phyloP scores from a whole-genome alignment of 2,329 filamentous ascomycete genomes.

The Eutypella sp. region DNA sequence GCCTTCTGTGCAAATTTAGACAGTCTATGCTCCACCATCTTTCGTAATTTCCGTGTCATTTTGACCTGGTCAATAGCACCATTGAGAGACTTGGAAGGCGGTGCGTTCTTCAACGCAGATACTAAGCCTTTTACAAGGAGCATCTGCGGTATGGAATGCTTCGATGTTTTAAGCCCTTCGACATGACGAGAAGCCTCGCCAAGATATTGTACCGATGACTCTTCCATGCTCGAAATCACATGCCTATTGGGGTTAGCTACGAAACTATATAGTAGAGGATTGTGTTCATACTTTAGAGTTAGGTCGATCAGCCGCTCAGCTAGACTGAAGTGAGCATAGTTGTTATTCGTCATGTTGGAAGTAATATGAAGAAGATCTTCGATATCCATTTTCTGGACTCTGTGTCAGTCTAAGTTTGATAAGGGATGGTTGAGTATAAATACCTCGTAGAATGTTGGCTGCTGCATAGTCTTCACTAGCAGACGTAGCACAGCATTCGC shows the following conservation, averaged over 20 bases:
- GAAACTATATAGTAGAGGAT: neutral
- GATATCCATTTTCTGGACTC: slow-evolving; percentile 24
- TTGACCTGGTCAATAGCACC: slow-evolving; percentile 10
- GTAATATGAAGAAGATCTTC: slow-evolving; percentile 23
- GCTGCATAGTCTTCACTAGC: slow-evolving; percentile 23
- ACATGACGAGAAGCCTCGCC: slow-evolving; percentile 18
- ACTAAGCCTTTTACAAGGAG: slow-evolving; percentile 21
- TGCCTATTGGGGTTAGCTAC: slow-evolving; percentile 20
- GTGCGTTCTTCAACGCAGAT: slow-evolving; percentile 12
- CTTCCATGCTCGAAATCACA: slow-evolving; percentile 19
- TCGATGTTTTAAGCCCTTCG: slow-evolving; percentile 8
- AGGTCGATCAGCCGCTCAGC: slow-evolving; percentile 21
- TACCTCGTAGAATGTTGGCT: slow-evolving; percentile 29
- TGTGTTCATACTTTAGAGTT: slow-evolving; percentile 20
- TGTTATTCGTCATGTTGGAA: slow-evolving; percentile 8
- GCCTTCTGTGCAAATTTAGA: slow-evolving; percentile 13
- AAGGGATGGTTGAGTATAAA: neutral
- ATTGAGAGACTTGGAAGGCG: slow-evolving; percentile 8
- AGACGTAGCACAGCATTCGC: slow-evolving; percentile 20
- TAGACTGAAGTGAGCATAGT: slow-evolving; percentile 10
- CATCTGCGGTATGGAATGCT: slow-evolving; percentile 11
- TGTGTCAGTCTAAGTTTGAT: slow-evolving; percentile 4
- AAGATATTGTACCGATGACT: slow-evolving; percentile 18
- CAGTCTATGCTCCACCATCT: slow-evolving; percentile 16
- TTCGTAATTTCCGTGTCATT: slow-evolving; percentile 16